These are phyloP conservation scores for Meripilus lineatus DNA, from an alignment of 1,284 basidiomycete genomes.

Conservation along the genomic window DNA sequence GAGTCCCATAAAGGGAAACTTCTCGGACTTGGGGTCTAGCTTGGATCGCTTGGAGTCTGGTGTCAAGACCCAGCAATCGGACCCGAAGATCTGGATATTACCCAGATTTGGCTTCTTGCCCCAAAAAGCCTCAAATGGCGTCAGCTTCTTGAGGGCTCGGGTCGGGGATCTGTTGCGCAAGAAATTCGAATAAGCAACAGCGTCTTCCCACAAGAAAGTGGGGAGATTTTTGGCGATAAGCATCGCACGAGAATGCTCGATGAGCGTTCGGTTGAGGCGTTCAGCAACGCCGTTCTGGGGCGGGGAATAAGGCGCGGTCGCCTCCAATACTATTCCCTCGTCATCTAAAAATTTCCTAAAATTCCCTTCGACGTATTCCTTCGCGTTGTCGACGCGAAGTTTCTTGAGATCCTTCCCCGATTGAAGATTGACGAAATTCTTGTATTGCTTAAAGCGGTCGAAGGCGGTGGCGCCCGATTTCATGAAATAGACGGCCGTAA, in stretches of 20 bases:
- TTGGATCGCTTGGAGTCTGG: conserved; percentile 11
- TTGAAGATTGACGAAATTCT: conserved; percentile 14
- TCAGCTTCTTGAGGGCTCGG: conserved; percentile 4
- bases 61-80: no score
- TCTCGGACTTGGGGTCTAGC: conserved; percentile 15
- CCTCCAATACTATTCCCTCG: conserved; percentile 4
- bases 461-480: conserved; percentile 19
- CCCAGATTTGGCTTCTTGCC: conserved; percentile 14
- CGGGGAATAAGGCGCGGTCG: conserved; percentile 11
- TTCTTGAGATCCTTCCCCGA: neutral
- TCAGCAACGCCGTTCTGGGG: conserved; percentile 26
- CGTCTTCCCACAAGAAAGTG: conserved; percentile 22
- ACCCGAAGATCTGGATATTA: conserved; percentile 23
- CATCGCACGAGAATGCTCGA: conserved; percentile 22
- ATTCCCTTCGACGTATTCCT: conserved; percentile 2
- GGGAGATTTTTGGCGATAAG: conserved; percentile 17
- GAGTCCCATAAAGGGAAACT: conserved; percentile 20
- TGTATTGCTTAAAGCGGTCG: conserved; percentile 18
- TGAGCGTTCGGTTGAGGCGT: conserved; percentile 21
- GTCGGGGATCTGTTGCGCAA: conserved; percentile 13
- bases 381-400: conserved; percentile 11
- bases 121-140: conserved; percentile 12
- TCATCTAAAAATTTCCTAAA: neutral
- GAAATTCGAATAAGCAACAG: conserved; percentile 11
- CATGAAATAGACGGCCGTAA: conserved; percentile 16